phyloP scores from a whole-genome alignment of 352 stramenopile species.

The Pythium volutum region DNA sequence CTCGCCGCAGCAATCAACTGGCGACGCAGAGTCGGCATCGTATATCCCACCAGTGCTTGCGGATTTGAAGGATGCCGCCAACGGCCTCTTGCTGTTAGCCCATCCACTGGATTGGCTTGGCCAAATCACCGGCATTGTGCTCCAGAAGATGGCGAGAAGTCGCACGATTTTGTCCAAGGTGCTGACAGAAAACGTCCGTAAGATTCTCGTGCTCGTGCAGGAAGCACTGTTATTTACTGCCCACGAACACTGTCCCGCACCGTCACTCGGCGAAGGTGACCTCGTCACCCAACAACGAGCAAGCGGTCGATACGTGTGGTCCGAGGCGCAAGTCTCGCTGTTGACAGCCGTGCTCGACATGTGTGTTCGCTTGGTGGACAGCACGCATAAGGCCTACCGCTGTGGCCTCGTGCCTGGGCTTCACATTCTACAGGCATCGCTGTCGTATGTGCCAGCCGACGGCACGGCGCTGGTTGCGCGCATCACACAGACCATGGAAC shows the following conservation, averaged over 20 bases:
- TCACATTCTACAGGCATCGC: slow-evolving; percentile 55
- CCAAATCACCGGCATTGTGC: slow-evolving; percentile 60
- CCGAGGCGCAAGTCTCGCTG: slow-evolving; percentile 63
- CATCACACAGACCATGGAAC: slow-evolving; percentile 52
- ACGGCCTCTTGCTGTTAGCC: slow-evolving; percentile 23
- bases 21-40: background rate
- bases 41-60: slow-evolving; percentile 21
- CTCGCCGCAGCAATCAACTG: background rate
- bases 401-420: slow-evolving; percentile 64
- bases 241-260: slow-evolving; percentile 17
- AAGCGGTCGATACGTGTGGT: slow-evolving; percentile 36
- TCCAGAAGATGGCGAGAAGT: slow-evolving; percentile 73
- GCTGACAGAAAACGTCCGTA: slow-evolving; percentile 77
- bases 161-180: slow-evolving; percentile 71
- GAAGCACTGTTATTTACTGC: slow-evolving; percentile 54
- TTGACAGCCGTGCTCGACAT: slow-evolving; percentile 75
- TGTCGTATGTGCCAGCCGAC: slow-evolving; percentile 40
- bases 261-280: background rate
- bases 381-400: slow-evolving; percentile 75
- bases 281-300: slow-evolving; percentile 3
- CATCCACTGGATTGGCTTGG: slow-evolving; percentile 62
- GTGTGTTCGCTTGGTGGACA: slow-evolving; percentile 64
- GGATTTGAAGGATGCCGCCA: background rate
- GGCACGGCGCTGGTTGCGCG: slow-evolving; percentile 45
- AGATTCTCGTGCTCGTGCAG: slow-evolving; percentile 60